A percentile compares a stretch with the other conserved stretches of the same genome.
Evolutionary conservation across 495 filamentous ascomycete genomes (phyloP).

Genomic region (Penicillium odoratum): DNA sequence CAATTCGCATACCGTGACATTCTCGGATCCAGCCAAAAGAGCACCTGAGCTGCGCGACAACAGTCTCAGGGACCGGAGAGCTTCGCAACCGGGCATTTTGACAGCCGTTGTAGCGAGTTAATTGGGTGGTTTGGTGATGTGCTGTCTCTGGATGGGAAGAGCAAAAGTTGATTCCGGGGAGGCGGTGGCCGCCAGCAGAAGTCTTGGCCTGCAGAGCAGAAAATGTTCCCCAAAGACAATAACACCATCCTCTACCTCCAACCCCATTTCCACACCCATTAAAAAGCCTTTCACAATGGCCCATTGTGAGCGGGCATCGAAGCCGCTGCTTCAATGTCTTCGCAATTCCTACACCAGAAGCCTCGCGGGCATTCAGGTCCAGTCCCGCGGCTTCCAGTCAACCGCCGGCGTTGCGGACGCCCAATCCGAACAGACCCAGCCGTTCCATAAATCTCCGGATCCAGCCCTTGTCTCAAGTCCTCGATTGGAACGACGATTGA

Average conservation of each 20-base stretch:
- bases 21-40: constrained; percentile 44
- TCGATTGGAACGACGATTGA: constrained; percentile 60
- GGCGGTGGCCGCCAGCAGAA: constrained; percentile 40
- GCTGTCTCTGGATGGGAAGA: constrained; percentile 23
- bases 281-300: constrained; percentile 54
- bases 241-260: constrained; percentile 23
- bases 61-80: constrained; percentile 39
- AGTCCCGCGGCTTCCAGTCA: constrained; percentile 41
- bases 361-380: constrained; percentile 33
- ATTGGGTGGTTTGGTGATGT: constrained; percentile 17
- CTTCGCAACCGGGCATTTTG: constrained; percentile 43
- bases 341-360: constrained; percentile 46
- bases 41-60: constrained; percentile 45
- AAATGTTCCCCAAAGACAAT: constrained; percentile 41
- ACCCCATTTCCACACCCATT: constrained; percentile 18
- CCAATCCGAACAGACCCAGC: constrained; percentile 37
- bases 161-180: constrained; percentile 41
- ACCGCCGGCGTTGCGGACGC: constrained; percentile 39
- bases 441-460: constrained; percentile 45
- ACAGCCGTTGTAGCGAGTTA: constrained; percentile 3
- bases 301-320: constrained; percentile 65
- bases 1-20: constrained; percentile 44
- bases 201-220: constrained; percentile 37
- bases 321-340: constrained; percentile 65
- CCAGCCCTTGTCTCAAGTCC: constrained; percentile 52